Percentiles rank a stretch among this genome's conserved stretches.
phyloP scores from a whole-genome alignment of 2,329 filamentous ascomycete genomes.

The Eutypa lata region DNA sequence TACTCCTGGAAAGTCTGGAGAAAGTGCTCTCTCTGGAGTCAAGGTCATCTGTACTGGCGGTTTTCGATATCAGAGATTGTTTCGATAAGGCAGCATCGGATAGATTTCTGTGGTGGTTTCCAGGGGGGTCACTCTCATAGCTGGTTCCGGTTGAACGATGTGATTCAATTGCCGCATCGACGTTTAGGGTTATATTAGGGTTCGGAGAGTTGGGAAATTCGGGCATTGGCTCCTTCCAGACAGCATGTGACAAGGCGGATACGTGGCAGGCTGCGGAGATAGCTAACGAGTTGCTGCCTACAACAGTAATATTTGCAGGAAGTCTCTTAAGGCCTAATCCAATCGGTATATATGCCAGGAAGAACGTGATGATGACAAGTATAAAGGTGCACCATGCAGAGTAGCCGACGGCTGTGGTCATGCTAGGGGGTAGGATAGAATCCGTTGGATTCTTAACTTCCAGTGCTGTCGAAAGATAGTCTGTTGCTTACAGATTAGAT shows the following conservation, averaged over 20 bases:
- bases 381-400: constrained; percentile 9
- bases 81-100: constrained; percentile 1
- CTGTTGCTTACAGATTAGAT: neutral
- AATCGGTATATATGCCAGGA: constrained; percentile 10
- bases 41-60: neutral
- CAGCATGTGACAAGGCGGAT: constrained; percentile 4
- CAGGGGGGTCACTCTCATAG: neutral
- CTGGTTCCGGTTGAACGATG: too few relatives aligned
- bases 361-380: constrained; percentile 8
- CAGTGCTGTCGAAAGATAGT: neutral
- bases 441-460: neutral
- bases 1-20: constrained; percentile 12
- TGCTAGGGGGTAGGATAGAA: constrained; percentile 12
- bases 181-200: too few relatives aligned
- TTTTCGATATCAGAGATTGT: neutral
- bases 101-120: neutral
- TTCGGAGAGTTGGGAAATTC: neutral
- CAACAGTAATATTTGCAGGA: constrained; percentile 10
- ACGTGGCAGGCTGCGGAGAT: constrained; percentile 20
- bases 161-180: too few relatives aligned
- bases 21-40: constrained; percentile 2
- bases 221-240: neutral
- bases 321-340: constrained; percentile 12
- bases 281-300: constrained; percentile 20
- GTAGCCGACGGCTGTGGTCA: constrained; percentile 11